A percentile compares a stretch with the other conserved stretches of the same genome.
phyloP scores from a whole-genome alignment of 2,329 filamentous ascomycete genomes.

The Fusarium ambrosium region DNA sequence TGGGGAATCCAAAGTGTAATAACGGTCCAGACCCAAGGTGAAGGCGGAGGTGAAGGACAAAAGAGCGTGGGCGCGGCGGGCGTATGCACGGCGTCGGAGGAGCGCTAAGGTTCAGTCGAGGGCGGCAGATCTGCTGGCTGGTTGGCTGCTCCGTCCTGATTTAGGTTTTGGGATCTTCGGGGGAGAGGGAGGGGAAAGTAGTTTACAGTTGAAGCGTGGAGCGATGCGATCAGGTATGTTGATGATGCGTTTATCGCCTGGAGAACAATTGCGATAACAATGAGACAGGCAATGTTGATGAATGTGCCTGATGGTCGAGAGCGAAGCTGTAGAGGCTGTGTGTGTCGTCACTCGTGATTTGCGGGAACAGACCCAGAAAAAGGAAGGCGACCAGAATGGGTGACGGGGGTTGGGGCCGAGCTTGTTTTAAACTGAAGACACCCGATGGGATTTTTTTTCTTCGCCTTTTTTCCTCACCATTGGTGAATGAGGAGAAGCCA shows the following conservation, averaged over 20 bases:
- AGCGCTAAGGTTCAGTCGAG: conserved; percentile 40
- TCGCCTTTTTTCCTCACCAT: conserved; percentile 1
- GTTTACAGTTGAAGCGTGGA: conserved; percentile 33
- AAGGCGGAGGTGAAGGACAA: conserved; percentile 36
- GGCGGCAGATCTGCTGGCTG: conserved; percentile 40
- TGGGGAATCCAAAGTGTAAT: conserved; percentile 43
- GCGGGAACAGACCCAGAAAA: conserved; percentile 29
- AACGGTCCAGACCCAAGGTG: conserved; percentile 40
- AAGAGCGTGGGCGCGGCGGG: conserved; percentile 29
- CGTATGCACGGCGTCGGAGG: conserved; percentile 35
- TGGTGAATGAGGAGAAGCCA: conserved; percentile 33
- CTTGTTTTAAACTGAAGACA: conserved; percentile 40
- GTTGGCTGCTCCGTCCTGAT: conserved; percentile 35
- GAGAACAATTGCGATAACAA: conserved; percentile 15
- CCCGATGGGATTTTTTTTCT: conserved; percentile 19
- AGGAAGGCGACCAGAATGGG: conserved; percentile 31
- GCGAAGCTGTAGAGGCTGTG: conserved; percentile 1
- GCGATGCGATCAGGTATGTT: conserved; percentile 27
- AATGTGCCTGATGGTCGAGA: neutral
- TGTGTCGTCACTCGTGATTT: conserved; percentile 39
- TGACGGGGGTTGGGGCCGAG: conserved; percentile 32
- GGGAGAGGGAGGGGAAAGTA: conserved; percentile 30
- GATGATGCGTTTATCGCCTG: conserved; percentile 24
- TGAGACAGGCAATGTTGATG: conserved; percentile 4
- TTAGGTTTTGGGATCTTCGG: conserved; percentile 37